A percentile compares a stretch with the other conserved stretches of the same genome.
These are phyloP conservation scores for Verticillium isaacii DNA, from an alignment of 2,329 filamentous ascomycete genomes.

Conservation along the genomic window DNA sequence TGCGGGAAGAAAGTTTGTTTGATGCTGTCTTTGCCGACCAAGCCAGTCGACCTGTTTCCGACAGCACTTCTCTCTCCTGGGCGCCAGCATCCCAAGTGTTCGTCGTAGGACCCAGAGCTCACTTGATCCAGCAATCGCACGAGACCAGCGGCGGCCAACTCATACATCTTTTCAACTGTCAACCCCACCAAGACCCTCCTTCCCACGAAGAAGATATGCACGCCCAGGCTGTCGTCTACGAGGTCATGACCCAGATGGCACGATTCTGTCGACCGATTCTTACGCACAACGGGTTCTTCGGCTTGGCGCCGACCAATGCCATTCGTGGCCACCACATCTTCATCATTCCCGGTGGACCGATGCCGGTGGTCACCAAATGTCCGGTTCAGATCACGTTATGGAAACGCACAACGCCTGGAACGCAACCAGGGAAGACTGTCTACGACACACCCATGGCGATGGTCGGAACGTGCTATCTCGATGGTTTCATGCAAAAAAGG, in stretches of 20 bases:
- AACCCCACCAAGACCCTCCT: not conserved
- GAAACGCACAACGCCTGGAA: no score
- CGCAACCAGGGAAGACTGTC: not conserved
- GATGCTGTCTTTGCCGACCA: not conserved
- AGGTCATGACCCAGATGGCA: not conserved
- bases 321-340: not conserved
- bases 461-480: constrained; percentile 5
- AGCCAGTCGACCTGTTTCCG: not conserved
- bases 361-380: not conserved
- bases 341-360: constrained; percentile 3
- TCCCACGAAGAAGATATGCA: not conserved
- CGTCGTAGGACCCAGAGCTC: no score
- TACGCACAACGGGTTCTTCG: not conserved
- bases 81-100: no score
- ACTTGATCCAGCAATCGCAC: not conserved
- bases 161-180: not conserved
- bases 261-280: not conserved
- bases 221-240: not conserved
- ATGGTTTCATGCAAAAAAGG: constrained; percentile 2
- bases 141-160: not conserved
- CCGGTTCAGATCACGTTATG: no score
- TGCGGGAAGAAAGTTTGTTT: not conserved
- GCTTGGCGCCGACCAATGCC: not conserved
- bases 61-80: no score
- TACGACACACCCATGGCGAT: not conserved